phyloP scores from a whole-genome alignment of 1,139 yeast genomes.

The Scheffersomyces quercinus region DNA sequence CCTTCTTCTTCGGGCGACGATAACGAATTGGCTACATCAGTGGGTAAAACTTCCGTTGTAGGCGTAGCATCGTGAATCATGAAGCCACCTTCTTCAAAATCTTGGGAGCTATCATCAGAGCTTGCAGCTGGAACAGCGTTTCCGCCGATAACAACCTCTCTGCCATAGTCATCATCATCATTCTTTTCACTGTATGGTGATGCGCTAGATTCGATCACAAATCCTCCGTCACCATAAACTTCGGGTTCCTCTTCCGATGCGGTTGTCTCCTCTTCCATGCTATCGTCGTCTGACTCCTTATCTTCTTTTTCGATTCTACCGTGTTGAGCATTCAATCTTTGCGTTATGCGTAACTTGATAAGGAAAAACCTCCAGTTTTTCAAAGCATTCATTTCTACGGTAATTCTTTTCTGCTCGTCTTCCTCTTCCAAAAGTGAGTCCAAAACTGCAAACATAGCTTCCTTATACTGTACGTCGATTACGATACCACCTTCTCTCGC shows the following conservation, averaged over 20 bases:
- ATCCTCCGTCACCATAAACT: slow-evolving; percentile 15
- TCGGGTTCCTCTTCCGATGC: slow-evolving; percentile 5
- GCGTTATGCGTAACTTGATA: slow-evolving; percentile 67
- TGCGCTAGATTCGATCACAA: slow-evolving; percentile 7
- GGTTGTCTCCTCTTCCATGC: slow-evolving; percentile 1
- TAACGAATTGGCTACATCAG: too few species aligned
- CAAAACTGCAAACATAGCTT: slow-evolving; percentile 62
- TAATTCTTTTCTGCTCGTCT: slow-evolving; percentile 46
- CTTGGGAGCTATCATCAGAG: too few species aligned
- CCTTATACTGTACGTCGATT: slow-evolving; percentile 61
- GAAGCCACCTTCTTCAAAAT: too few species aligned
- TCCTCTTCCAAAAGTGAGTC: slow-evolving; percentile 58
- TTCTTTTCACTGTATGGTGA: slow-evolving; percentile 2
- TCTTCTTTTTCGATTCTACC: slow-evolving; percentile 47
- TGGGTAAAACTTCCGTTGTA: too few species aligned
- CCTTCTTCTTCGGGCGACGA: slow-evolving; percentile 1
- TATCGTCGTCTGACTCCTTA: not conserved
- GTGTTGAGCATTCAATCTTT: slow-evolving; percentile 65
- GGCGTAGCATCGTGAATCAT: too few species aligned
- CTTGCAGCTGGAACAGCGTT: too few species aligned
- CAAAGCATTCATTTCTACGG: slow-evolving; percentile 54
- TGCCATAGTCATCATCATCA: slow-evolving; percentile 5
- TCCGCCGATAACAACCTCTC: not conserved
- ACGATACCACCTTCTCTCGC: slow-evolving; percentile 80
- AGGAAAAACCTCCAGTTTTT: slow-evolving; percentile 73